Evolutionary conservation across 495 filamentous ascomycete species (phyloP), one percentile per base, ranked within the genome.

Genomic region (Talaromyces trachyspermus): DNA sequence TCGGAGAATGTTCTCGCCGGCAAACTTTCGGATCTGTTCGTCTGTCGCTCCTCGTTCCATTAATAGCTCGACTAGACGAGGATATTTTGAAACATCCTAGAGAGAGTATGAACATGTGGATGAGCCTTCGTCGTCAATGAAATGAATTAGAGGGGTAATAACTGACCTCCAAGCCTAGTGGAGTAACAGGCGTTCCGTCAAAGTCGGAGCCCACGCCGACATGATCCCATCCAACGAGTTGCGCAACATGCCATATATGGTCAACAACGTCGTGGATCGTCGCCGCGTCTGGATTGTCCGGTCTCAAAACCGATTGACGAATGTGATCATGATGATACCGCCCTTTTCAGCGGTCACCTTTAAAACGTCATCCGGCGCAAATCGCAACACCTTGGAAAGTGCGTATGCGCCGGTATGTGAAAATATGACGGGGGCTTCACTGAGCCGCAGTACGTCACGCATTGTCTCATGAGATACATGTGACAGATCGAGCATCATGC

Each of bases 121-220:
- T n/a, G n/a, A n/a, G n/a, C n/a, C n/a, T n/a, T n/a, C n/a, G 10
- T 5, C 17, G 12, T 29, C 12, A 32, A 18, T 10, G 5, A 17
- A 17, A 19, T 11, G 12, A 26, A 24, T 2, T 9, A 10, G 15
- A 8, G 15, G 5, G 11, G 22, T 3, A 29, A 15, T 1, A 30
- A 25, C 41, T 7, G 17, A 43, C 41, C 41, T 75, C 66, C 0
- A 76, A 44, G 15, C 74, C 74, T 11, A 46, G 53, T 0, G 68
- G 59, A 0, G 55, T 52, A 4, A 42, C 46, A 11, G 44, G 24
- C 4, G 43, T 76, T 19, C 86, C 86, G 50, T 88, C 86, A 54
- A 82, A 89, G 61, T 90, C 85, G 12, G 77, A 80, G 0, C 86
- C 85, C 23, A 89, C 53, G 0, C 86, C 86, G 14, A 89, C 85